These are phyloP conservation scores for Smallanthus sonchifolius DNA, from an alignment of 129 eudicot genomes.

Conservation along the genomic window DNA sequence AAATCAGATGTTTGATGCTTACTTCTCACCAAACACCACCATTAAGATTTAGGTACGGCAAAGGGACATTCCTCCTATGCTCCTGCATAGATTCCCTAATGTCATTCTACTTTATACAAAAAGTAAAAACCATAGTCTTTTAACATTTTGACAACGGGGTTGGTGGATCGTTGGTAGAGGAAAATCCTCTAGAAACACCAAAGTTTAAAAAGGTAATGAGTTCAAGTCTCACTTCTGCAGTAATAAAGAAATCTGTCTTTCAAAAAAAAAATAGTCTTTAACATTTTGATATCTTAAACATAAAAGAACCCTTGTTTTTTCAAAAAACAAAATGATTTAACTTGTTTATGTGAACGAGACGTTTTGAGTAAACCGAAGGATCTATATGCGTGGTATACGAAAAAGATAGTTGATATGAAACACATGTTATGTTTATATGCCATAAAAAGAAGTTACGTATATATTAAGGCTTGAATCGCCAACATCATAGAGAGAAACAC, in stretches of 20 bases:
- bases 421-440: not conserved
- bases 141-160: no score
- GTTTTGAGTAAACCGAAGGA: not conserved
- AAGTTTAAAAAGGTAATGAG: no score
- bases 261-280: no score
- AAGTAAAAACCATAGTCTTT: not conserved
- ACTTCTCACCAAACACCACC: conserved; percentile 26
- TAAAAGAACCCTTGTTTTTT: no score
- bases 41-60: conserved; percentile 23
- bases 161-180: no score
- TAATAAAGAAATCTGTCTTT: no score
- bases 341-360: not conserved
- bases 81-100: conserved; percentile 15
- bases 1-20: conserved; percentile 25
- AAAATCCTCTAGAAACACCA: no score
- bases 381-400: not conserved
- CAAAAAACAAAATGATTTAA: no score
- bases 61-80: conserved; percentile 22
- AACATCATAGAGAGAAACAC: not conserved
- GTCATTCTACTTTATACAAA: not conserved
- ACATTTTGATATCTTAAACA: not conserved
- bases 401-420: not conserved
- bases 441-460: not conserved
- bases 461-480: not conserved
- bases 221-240: no score